Percentiles rank a stretch among this genome's conserved stretches.
Conservation (phyloP, 2,329 filamentous ascomycete genomes). For the Falciphora oryzae region DNA sequence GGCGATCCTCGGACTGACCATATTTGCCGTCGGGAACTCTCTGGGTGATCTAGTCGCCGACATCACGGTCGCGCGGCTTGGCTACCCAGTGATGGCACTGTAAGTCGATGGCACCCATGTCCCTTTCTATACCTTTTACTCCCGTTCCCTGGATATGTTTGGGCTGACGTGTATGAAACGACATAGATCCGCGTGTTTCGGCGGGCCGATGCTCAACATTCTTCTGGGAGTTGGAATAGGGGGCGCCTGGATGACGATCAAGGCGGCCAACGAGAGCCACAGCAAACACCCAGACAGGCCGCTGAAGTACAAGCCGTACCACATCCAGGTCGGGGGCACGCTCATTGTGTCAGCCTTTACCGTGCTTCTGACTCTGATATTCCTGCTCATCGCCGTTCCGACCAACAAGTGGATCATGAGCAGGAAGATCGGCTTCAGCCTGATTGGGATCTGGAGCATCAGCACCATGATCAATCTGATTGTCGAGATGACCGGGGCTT, state of each 20-base stretch:
- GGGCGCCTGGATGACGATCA: constrained; percentile 80
- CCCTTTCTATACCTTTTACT: neutral
- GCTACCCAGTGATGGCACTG: constrained; percentile 93
- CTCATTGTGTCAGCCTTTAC: constrained; percentile 82
- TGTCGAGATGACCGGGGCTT: constrained; percentile 63
- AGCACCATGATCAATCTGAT: constrained; percentile 78
- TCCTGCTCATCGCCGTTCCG: constrained; percentile 75
- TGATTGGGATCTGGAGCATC: constrained; percentile 74
- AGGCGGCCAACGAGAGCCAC: constrained; percentile 59
- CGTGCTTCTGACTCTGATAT: constrained; percentile 71
- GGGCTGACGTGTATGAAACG: neutral
- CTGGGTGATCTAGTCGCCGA: constrained; percentile 91
- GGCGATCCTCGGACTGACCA: constrained; percentile 86
- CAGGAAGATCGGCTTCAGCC: constrained; percentile 69
- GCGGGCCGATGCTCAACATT: constrained; percentile 98
- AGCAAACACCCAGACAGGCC: constrained; percentile 60
- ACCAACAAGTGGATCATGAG: constrained; percentile 83
- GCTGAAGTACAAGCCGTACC: constrained; percentile 68
- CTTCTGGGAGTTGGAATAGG: constrained; percentile 89
- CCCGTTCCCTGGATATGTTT: neutral
- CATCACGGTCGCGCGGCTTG: constrained; percentile 86
- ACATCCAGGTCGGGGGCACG: constrained; percentile 77
- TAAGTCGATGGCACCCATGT: constrained; percentile 30
- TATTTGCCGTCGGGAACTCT: constrained; percentile 95
- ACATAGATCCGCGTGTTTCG: constrained; percentile 77